These are phyloP conservation scores for Xylaria sp. DNA, from an alignment of 2,329 filamentous ascomycete genomes.

Conservation along the genomic window DNA sequence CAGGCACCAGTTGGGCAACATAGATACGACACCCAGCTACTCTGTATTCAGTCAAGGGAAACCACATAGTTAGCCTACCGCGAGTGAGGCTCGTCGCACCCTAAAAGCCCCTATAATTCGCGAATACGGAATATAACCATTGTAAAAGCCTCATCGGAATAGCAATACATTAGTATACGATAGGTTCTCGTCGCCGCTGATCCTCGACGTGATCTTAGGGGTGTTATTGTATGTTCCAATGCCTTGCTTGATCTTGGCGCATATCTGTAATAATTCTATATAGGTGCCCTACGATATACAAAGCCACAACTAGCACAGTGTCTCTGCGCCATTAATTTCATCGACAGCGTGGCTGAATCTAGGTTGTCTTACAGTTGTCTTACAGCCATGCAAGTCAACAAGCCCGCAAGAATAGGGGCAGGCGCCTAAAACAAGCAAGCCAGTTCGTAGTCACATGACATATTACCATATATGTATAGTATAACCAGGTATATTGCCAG, in stretches of 20 bases:
- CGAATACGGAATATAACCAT: background rate
- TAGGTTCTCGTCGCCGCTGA: background rate
- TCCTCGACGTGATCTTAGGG: too few species aligned
- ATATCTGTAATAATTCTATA: too few species aligned
- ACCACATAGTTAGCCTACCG: background rate
- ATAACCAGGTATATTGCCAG: slow-evolving; percentile 1
- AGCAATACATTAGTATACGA: slow-evolving; percentile 15
- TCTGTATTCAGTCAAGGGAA: background rate
- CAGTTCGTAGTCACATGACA: slow-evolving; percentile 7
- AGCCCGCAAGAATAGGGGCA: background rate
- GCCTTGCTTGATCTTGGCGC: too few species aligned
- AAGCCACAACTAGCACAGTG: too few species aligned
- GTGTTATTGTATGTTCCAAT: background rate
- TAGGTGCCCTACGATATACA: background rate
- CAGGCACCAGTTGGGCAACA: background rate
- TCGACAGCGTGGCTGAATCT: background rate
- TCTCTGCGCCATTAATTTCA: background rate
- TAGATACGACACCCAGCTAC: background rate
- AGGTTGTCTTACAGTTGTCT: background rate
- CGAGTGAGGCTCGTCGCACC: background rate
- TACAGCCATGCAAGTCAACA: background rate
- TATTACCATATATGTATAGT: background rate
- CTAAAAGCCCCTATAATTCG: background rate
- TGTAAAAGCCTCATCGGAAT: slow-evolving; percentile 4
- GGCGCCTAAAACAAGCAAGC: background rate